Base-by-base conservation (phyloP, 768 basidiomycete genomes). In the Candolleomyces efflorescens region DNA sequence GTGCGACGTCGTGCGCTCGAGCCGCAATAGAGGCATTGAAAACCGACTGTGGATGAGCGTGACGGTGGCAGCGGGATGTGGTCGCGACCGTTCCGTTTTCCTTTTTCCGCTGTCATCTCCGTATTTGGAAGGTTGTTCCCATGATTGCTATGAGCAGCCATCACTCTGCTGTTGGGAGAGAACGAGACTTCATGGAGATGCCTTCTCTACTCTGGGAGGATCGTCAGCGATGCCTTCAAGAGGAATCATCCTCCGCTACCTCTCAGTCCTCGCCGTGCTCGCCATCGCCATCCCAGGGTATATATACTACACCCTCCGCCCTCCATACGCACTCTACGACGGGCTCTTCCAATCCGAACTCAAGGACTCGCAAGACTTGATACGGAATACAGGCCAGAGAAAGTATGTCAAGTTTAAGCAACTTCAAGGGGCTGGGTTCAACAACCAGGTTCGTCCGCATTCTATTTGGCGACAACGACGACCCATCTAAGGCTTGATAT, bases 381-480 rank as follows among this genome's bases (percentile, higher is more conserved):
- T 73, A 22, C 64, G 67, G 23, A 60, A 67, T 47, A 69, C 67
- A 50, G 59, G 59, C 36, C 62, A 67, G 11, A 65, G 65, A 32
- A 76, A 71, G 65, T 79, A 72, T 64, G 78, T 80, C 2, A 62
- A 72, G 51, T 79, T 78, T 59, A 72, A 69, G 56, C 79, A 79
- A 59, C 68, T 79, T 17, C 75, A 75, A 49, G 79, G 78, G 5
- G 78, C 77, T 23, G 79, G 78, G 0, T 81, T 81, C 59, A 79
- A 79, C 53, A 81, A 78, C 56, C 78, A 81, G 66, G 79, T 75
- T 46, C 5, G 38, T 50, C 46, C 36, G 13, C 15, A 48, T 22
- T 20, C 20, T 20, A 23, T 23, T 2, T 26, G 24, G n/a, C n/a
- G n/a, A n/a, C n/a, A n/a, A n/a, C n/a, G n/a, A n/a, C n/a, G n/a